Conservation (phyloP, 148 eudicot genomes). For the Rhododendron henanense region DNA sequence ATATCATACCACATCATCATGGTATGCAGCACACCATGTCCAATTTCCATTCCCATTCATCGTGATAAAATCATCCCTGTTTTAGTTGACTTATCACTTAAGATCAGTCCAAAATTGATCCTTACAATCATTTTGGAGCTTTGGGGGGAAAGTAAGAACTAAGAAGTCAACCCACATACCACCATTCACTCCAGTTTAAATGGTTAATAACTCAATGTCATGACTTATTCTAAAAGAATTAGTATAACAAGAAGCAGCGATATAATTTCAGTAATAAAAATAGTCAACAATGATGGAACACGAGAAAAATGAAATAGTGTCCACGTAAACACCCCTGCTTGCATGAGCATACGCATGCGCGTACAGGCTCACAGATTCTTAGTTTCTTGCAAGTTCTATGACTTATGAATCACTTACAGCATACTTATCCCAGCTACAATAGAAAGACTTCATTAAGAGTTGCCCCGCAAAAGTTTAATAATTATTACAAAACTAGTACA, state of each 20-base stretch:
- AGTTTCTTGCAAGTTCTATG: not conserved
- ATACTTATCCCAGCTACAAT: not conserved
- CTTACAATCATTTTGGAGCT: not conserved
- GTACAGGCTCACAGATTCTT: not conserved
- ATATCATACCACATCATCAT: not conserved
- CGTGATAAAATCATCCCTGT: not conserved
- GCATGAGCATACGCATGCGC: too few relatives aligned
- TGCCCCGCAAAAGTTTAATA: not conserved
- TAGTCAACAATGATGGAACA: not conserved
- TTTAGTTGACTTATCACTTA: not conserved
- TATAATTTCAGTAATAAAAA: not conserved
- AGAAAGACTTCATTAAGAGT: not conserved
- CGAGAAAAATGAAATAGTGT: not conserved
- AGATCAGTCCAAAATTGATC: not conserved
- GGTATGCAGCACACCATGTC: not conserved
- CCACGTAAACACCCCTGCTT: too few relatives aligned
- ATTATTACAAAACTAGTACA: not conserved
- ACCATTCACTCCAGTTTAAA: not conserved
- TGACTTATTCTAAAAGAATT: not conserved
- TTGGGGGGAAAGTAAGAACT: not conserved
- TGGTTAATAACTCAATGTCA: not conserved
- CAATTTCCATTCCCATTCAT: not conserved
- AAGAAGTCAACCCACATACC: not conserved
- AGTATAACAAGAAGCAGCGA: not conserved
- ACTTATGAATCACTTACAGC: not conserved